Conservation (phyloP, 1,139 yeast species). For the Pichia sp. region DNA sequence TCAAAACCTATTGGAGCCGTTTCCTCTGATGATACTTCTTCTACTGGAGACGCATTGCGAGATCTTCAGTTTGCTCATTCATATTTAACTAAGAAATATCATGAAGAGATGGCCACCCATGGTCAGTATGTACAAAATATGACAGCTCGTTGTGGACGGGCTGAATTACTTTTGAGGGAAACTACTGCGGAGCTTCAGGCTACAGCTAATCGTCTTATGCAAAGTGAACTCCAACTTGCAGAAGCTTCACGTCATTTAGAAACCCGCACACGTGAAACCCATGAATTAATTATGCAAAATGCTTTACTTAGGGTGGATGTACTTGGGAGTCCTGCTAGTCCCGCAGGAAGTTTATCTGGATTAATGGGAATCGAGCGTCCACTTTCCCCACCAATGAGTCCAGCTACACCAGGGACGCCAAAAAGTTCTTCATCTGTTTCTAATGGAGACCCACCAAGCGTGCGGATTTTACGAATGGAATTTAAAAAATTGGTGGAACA, state of each 20-base stretch:
- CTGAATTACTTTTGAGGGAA: too few relatives aligned
- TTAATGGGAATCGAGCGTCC: background rate
- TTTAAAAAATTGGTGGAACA: conserved; percentile 63
- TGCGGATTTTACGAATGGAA: conserved; percentile 53
- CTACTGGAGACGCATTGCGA: conserved; percentile 40
- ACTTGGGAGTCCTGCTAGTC: conserved; percentile 30
- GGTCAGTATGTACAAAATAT: background rate
- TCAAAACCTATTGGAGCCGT: too few relatives aligned
- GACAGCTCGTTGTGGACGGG: too few relatives aligned
- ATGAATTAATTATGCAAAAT: conserved; percentile 42
- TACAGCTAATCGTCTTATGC: too few relatives aligned
- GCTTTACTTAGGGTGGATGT: conserved; percentile 45
- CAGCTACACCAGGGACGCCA: background rate
- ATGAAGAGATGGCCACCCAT: conserved; percentile 35
- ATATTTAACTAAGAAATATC: conserved; percentile 54
- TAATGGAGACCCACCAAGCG: background rate
- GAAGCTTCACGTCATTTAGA: too few relatives aligned
- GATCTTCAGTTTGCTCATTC: conserved; percentile 62
- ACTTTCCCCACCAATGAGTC: background rate
- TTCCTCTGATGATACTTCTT: background rate
- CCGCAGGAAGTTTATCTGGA: too few relatives aligned
- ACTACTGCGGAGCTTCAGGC: too few relatives aligned
- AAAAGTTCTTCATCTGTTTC: background rate
- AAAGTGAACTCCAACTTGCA: too few relatives aligned
- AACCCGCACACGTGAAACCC: background rate